Evolutionary conservation across 2,329 filamentous ascomycete species (phyloP).

Genomic region (Claviceps capensis): DNA sequence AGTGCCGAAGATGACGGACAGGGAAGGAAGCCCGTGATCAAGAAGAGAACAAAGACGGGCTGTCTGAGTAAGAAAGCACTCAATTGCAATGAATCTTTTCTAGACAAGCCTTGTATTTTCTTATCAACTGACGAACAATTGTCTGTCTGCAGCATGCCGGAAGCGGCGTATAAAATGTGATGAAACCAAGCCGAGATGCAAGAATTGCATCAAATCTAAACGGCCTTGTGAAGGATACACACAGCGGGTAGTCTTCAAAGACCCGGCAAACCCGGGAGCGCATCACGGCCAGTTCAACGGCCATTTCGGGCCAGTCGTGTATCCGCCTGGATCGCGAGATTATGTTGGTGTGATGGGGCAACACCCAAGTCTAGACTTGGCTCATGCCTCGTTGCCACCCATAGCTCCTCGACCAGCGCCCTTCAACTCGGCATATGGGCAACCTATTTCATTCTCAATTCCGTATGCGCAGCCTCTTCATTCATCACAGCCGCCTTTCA

Average conservation of each 20-base stretch:
- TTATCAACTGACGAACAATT: conserved; percentile 10
- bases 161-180: conserved; percentile 95
- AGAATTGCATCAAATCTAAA: conserved; percentile 78
- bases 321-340: conserved; percentile 25
- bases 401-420: conserved; percentile 39
- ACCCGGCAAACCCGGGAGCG: conserved; percentile 28
- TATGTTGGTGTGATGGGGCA: conserved; percentile 11
- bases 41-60: conserved; percentile 79
- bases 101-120: not conserved
- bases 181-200: conserved; percentile 70
- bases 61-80: conserved; percentile 59
- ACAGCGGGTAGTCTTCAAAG: conserved; percentile 68
- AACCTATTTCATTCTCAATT: conserved; percentile 5
- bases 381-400: conserved; percentile 23
- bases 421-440: conserved; percentile 13
- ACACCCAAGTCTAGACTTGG: conserved; percentile 21
- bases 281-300: conserved; percentile 35
- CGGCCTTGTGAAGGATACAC: conserved; percentile 74
- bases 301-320: conserved; percentile 28
- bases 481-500: conserved; percentile 1
- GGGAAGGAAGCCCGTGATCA: conserved; percentile 33
- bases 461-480: conserved; percentile 1
- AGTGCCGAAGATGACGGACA: conserved; percentile 27
- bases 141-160: conserved; percentile 54
- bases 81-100: not conserved